phyloP scores from a whole-genome alignment of 2,329 filamentous ascomycete species.

The Sarocladium kiliense region DNA sequence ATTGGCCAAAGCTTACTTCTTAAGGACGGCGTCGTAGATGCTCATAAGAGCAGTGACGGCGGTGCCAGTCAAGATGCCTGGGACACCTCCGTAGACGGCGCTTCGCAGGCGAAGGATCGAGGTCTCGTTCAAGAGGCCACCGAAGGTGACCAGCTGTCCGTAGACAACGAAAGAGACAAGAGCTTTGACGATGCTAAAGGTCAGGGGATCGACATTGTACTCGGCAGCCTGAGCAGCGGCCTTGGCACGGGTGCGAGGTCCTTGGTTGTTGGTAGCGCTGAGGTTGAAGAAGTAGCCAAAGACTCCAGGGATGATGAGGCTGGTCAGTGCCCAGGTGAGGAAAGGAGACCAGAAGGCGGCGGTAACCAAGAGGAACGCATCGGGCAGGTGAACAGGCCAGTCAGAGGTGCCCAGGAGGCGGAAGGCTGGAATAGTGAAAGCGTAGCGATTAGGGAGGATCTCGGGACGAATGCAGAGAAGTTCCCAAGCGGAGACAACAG shows the following conservation, averaged over 20 bases:
- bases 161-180: constrained; percentile 79
- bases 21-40: constrained; percentile 73
- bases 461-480: constrained; percentile 62
- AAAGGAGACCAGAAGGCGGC: constrained; percentile 79
- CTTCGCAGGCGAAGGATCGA: constrained; percentile 59
- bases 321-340: constrained; percentile 70
- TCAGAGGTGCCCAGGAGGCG: constrained; percentile 48
- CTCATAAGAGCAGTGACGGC: constrained; percentile 64
- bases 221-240: constrained; percentile 33
- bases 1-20: constrained; percentile 44
- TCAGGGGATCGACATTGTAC: constrained; percentile 74
- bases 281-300: constrained; percentile 90
- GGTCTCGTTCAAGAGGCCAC: constrained; percentile 54
- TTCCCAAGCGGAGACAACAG: constrained; percentile 64
- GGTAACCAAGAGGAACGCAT: constrained; percentile 74
- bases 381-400: constrained; percentile 64
- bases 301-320: constrained; percentile 62
- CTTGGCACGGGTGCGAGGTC: constrained; percentile 37
- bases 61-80: constrained; percentile 63
- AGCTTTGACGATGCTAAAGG: constrained; percentile 86
- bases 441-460: constrained; percentile 66
- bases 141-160: constrained; percentile 57
- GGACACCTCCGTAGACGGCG: constrained; percentile 67
- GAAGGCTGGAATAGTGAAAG: constrained; percentile 66
- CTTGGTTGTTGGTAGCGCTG: constrained; percentile 44